These are phyloP conservation scores for Podospora pseudoanserina DNA, from an alignment of 495 filamentous ascomycete species.

Conservation along the genomic window DNA sequence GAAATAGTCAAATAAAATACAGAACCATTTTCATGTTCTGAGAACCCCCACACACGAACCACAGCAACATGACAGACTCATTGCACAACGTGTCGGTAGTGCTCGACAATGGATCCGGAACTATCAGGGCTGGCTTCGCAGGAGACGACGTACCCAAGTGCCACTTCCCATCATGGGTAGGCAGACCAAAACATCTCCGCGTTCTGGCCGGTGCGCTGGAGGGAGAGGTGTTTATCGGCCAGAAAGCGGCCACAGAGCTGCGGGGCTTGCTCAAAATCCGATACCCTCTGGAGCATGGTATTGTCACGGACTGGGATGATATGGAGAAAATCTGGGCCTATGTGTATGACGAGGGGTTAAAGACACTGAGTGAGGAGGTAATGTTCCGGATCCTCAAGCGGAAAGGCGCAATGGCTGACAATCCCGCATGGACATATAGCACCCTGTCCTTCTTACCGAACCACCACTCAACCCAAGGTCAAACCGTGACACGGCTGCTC, in stretches of 20 bases:
- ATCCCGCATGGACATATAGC: conserved; percentile 44
- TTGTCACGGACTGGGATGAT: conserved; percentile 99
- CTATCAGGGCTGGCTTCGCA: conserved; percentile 94
- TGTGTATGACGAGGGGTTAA: conserved; percentile 64
- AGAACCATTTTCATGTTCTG: conserved; percentile 6
- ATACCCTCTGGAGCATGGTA: conserved; percentile 95
- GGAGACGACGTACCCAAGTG: conserved; percentile 94
- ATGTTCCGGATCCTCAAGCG: conserved; percentile 20
- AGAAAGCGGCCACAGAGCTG: conserved; percentile 81
- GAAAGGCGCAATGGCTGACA: background rate
- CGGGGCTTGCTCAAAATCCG: conserved; percentile 90
- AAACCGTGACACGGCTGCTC: conserved; percentile 94
- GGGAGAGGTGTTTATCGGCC: conserved; percentile 95
- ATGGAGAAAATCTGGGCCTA: conserved; percentile 99
- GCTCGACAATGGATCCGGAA: conserved; percentile 97
- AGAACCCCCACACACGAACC: background rate
- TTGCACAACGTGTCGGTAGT: conserved; percentile 97
- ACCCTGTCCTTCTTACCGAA: conserved; percentile 95
- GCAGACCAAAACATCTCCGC: conserved; percentile 92
- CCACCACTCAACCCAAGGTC: conserved; percentile 92
- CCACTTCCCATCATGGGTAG: conserved; percentile 97
- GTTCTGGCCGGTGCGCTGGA: conserved; percentile 94
- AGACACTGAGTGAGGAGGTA: conserved; percentile 95
- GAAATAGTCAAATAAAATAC: conserved; percentile 4
- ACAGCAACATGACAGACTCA: conserved; percentile 67